phyloP scores from a whole-genome alignment of 768 basidiomycete genomes.

The Tricholoma bakamatsutake region DNA sequence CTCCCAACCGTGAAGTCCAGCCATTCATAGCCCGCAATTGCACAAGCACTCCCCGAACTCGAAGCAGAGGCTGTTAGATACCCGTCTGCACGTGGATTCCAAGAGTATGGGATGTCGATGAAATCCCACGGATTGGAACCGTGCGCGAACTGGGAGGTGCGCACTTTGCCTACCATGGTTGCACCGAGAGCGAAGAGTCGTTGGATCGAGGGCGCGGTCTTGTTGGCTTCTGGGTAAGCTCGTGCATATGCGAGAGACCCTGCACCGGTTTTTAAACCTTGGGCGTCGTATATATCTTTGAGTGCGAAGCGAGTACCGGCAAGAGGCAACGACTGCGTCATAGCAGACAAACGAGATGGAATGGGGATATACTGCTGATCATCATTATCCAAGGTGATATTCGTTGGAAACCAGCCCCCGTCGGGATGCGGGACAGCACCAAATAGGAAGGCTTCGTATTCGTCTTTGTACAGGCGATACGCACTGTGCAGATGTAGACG shows the following conservation, averaged over 20 bases:
- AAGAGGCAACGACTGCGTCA: conserved; percentile 25
- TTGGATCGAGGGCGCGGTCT: conserved; percentile 37
- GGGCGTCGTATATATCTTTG: conserved; percentile 36
- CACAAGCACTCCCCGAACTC: conserved; percentile 35
- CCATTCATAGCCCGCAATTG: conserved; percentile 33
- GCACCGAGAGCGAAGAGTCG: conserved; percentile 43
- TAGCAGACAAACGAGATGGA: conserved; percentile 40
- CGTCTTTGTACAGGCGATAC: conserved; percentile 36
- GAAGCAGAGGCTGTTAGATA: conserved; percentile 31
- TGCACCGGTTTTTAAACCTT: conserved; percentile 29
- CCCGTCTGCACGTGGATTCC: conserved; percentile 33
- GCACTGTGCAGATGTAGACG: conserved; percentile 18
- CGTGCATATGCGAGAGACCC: conserved; percentile 28
- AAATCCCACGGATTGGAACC: conserved; percentile 37
- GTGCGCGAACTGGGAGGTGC: conserved; percentile 48
- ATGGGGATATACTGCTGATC: conserved; percentile 36
- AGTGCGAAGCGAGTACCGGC: conserved; percentile 43
- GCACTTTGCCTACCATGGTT: conserved; percentile 47
- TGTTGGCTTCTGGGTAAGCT: conserved; percentile 27
- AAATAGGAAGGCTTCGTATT: conserved; percentile 37
- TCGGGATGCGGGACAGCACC: conserved; percentile 32
- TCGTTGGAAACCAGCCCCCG: conserved; percentile 28
- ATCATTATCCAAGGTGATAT: conserved; percentile 21
- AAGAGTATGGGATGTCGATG: conserved; percentile 29
- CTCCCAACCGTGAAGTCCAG: conserved; percentile 33